These are phyloP conservation scores for Pichia kluyveri DNA, from an alignment of 805 yeast species.

Conservation along the genomic window DNA sequence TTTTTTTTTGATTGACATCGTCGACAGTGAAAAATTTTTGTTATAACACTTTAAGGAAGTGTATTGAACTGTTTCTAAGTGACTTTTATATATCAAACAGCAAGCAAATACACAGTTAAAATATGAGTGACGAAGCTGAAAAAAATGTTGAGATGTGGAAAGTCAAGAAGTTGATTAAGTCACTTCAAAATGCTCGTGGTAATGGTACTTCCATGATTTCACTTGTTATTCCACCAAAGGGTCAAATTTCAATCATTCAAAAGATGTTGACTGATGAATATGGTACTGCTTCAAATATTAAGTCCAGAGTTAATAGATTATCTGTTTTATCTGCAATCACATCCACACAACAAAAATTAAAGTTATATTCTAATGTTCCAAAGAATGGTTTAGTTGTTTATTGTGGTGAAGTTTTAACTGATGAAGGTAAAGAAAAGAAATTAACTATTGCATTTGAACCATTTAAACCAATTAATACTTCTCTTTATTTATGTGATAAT, in stretches of 20 bases:
- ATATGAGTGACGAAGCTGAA: conserved; percentile 67
- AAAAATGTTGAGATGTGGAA: conserved; percentile 99
- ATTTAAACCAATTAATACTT: conserved; percentile 97
- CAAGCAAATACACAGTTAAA: conserved; percentile 2
- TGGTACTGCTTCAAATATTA: conserved; percentile 97
- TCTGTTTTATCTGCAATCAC: conserved; percentile 96
- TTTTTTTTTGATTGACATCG: background rate
- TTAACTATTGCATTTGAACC: conserved; percentile 97
- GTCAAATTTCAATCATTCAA: conserved; percentile 80
- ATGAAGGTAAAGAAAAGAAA: conserved; percentile 95
- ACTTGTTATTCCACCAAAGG: conserved; percentile 88
- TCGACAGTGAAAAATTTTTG: conserved; percentile 5
- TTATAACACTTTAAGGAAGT: no score
- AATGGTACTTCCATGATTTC: conserved; percentile 99
- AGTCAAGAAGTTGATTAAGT: conserved; percentile 87
- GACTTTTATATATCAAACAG: background rate
- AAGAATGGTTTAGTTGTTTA: conserved; percentile 90
- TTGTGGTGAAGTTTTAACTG: conserved; percentile 97
- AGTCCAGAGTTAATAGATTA: conserved; percentile 93
- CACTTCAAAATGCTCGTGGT: conserved; percentile 87
- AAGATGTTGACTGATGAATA: conserved; percentile 96
- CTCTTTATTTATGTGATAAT: conserved; percentile 91
- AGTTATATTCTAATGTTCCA: conserved; percentile 83
- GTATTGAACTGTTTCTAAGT: no score
- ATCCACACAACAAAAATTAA: conserved; percentile 94